Evolutionary conservation across 805 yeast genomes (phyloP), one percentile per base, ranked within the genome.

Genomic region (Suhomyces sp.): DNA sequence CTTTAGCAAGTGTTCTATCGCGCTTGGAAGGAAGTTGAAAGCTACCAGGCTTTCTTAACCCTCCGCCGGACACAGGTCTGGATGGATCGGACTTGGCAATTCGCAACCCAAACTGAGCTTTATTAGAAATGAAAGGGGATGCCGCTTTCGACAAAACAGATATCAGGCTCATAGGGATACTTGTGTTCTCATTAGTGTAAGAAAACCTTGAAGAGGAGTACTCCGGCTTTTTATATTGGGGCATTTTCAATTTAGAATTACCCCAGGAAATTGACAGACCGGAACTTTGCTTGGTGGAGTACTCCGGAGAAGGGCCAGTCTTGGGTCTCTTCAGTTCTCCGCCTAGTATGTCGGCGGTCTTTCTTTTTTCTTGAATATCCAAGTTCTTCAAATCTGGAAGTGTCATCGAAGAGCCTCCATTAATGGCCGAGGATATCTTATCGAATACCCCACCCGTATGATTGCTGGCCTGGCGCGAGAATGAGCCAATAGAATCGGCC

Each of bases 81-180:
- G 46, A n/a, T 19, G 22, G 17, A 37, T 17, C 22, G 3, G 21
- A 17, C 22, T n/a, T 37, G 22, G 41, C 22, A 6, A 22, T 17
- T 9, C 40, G 43, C 8, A 43, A 22, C 6, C 60, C 59, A 43
- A 50, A 48, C 22, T 53, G 55, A 21, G 54, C 55, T 51, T 65
- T 68, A 51, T 68, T 64, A 6, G 73, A 68, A 31, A 68, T 58
- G 44, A 68, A 68, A 24, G 73, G 73, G 2, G 72, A 67, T 2
- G 61, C 43, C 3, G 46, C 35, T 37, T 37, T 37, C 4, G 41
- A 37, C 22, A 37, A 37, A 17, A 19, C 41, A 17, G 41, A 37
- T n/a, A 37, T 54, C 47, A 6, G 64, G 59, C 37, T 37, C 41
- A 37, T 37, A 1, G 41, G 41, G 4, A 37, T 17, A 37, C 22